Percentiles rank a stretch among this genome's conserved stretches.
These are phyloP conservation scores for Arthrocladium fulminans DNA, from an alignment of 2,329 filamentous ascomycete species.

Conservation along the genomic window DNA sequence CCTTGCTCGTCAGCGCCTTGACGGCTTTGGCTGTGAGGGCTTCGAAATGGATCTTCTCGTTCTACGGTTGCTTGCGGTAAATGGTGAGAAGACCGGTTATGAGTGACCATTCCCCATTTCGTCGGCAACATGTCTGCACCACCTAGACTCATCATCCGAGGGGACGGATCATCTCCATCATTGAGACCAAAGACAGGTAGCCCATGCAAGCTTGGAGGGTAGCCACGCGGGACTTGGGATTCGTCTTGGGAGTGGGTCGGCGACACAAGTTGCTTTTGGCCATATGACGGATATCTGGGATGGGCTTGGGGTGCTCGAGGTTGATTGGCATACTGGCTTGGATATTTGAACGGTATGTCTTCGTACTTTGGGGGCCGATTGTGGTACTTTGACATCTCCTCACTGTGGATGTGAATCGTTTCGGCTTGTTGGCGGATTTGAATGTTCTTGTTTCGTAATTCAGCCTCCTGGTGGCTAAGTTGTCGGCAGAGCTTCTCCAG, in stretches of 20 bases:
- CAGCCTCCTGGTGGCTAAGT: not conserved
- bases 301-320: not conserved
- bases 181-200: not conserved
- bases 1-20: not conserved
- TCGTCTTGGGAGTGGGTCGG: not conserved
- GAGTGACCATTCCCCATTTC: conserved; percentile 3
- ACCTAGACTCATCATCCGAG: not conserved
- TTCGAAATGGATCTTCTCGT: not conserved
- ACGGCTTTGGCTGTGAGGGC: not conserved
- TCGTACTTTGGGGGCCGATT: not conserved
- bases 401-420: conserved; percentile 1
- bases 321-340: not conserved
- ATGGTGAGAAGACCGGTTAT: not conserved
- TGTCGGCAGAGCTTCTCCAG: not conserved
- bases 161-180: not conserved
- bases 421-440: not conserved
- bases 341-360: not conserved
- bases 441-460: not conserved
- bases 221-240: not conserved
- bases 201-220: not conserved
- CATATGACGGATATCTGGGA: too few species aligned
- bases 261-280: too few species aligned
- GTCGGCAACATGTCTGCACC: not conserved
- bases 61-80: too few species aligned
- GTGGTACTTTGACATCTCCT: not conserved